phyloP scores from a whole-genome alignment of 768 basidiomycete genomes.

The Baorangia bicolor region DNA sequence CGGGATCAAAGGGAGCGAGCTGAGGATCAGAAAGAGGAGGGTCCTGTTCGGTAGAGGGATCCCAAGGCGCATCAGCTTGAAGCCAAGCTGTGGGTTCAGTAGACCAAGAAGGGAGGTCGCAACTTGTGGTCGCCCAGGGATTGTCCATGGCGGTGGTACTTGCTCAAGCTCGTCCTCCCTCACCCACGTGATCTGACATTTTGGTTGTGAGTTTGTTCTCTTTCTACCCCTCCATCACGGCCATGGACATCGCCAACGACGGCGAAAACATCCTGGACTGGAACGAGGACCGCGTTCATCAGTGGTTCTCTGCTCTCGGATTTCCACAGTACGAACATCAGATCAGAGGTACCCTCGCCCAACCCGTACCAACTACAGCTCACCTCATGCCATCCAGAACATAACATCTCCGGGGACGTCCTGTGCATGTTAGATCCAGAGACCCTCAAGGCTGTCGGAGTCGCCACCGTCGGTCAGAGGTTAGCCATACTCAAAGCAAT shows the following conservation, averaged over 20 bases:
- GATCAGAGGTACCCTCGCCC: constrained; percentile 58
- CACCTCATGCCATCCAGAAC: constrained; percentile 50
- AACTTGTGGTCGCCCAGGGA: constrained; percentile 77
- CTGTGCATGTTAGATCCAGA: constrained; percentile 84
- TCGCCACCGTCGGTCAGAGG: constrained; percentile 89
- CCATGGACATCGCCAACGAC: constrained; percentile 30
- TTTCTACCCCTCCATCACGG: constrained; percentile 11
- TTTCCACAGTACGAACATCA: constrained; percentile 83
- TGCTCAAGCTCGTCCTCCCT: background rate
- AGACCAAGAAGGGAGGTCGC: no score
- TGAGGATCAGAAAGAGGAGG: constrained; percentile 2
- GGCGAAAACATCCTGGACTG: constrained; percentile 52
- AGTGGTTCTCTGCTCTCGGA: constrained; percentile 75
- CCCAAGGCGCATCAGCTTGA: background rate
- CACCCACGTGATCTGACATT: constrained; percentile 19
- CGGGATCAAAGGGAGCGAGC: background rate
- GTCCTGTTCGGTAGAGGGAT: background rate
- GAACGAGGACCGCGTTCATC: constrained; percentile 76
- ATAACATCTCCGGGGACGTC: constrained; percentile 90
- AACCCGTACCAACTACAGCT: background rate
- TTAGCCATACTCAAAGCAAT: constrained; percentile 89
- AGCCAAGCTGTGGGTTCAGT: constrained; percentile 44
- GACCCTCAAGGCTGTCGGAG: constrained; percentile 80
- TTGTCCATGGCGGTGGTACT: constrained; percentile 54
- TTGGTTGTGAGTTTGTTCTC: constrained; percentile 5